phyloP scores from a whole-genome alignment of 2,329 filamentous ascomycete genomes.

The Trichoderma pleuroti region DNA sequence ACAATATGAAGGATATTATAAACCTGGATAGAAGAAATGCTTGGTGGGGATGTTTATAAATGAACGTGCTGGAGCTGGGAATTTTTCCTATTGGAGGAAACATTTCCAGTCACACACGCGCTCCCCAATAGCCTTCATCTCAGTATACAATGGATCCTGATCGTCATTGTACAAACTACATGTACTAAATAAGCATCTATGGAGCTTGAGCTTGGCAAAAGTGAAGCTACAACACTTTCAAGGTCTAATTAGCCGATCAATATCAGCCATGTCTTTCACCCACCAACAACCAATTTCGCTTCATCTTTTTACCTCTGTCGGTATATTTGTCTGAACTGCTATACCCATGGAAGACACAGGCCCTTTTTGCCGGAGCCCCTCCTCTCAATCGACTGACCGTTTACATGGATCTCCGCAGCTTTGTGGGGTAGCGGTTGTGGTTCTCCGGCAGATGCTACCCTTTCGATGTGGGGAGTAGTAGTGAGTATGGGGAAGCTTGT shows the following conservation, averaged over 20 bases:
- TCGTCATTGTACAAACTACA: neutral
- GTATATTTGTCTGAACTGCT: neutral
- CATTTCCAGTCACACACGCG: neutral
- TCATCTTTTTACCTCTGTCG: neutral
- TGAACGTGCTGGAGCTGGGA: neutral
- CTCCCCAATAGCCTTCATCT: neutral
- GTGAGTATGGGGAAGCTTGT: constrained; percentile 1
- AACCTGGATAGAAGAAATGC: neutral
- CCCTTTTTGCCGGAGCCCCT: constrained; percentile 12
- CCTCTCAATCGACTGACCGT: neutral
- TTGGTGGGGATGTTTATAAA: neutral
- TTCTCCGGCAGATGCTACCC: neutral
- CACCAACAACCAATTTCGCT: neutral
- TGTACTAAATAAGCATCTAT: neutral
- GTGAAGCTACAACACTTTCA: neutral
- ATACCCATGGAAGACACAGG: neutral
- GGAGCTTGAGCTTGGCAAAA: neutral
- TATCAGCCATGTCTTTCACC: neutral
- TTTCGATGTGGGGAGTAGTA: neutral
- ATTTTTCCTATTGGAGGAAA: neutral
- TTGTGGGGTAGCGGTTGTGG: constrained; percentile 7
- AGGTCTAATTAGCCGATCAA: neutral
- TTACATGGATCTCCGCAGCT: neutral
- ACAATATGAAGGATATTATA: neutral
- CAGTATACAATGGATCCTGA: neutral